These are phyloP conservation scores for Epichloe gansuensis DNA, from an alignment of 2,329 filamentous ascomycete species.

Conservation along the genomic window DNA sequence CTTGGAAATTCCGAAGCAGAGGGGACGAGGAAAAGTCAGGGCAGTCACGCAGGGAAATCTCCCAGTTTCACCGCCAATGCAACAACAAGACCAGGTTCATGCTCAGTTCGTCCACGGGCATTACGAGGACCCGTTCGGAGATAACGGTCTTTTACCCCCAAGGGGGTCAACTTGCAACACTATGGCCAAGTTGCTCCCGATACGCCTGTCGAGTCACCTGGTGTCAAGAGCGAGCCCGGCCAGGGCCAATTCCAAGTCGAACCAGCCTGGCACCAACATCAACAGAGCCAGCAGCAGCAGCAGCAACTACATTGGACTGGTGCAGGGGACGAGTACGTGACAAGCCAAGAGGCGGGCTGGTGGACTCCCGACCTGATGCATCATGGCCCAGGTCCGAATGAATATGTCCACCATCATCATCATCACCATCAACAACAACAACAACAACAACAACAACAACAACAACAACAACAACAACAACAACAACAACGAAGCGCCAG, in stretches of 20 bases:
- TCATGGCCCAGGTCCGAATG: constrained; percentile 11
- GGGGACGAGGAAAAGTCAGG: constrained; percentile 14
- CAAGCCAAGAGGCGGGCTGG: constrained; percentile 14
- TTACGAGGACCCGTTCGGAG: constrained; percentile 27
- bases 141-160: constrained; percentile 14
- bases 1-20: constrained; percentile 21
- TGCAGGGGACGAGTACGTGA: constrained; percentile 17
- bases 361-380: constrained; percentile 19
- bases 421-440: background rate
- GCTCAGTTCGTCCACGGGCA: constrained; percentile 22
- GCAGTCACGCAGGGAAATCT: constrained; percentile 9
- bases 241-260: constrained; percentile 14
- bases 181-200: constrained; percentile 20
- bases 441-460: constrained; percentile 1
- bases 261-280: constrained; percentile 10
- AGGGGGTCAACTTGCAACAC: constrained; percentile 14
- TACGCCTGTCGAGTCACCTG: constrained; percentile 27
- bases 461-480: background rate
- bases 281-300: constrained; percentile 15
- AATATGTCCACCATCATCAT: constrained; percentile 7
- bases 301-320: constrained; percentile 12
- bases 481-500: constrained; percentile 17
- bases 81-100: constrained; percentile 15
- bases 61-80: constrained; percentile 14
- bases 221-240: constrained; percentile 19